Conservation (phyloP, 106 monocot species). For the Ottelia alismoides region DNA sequence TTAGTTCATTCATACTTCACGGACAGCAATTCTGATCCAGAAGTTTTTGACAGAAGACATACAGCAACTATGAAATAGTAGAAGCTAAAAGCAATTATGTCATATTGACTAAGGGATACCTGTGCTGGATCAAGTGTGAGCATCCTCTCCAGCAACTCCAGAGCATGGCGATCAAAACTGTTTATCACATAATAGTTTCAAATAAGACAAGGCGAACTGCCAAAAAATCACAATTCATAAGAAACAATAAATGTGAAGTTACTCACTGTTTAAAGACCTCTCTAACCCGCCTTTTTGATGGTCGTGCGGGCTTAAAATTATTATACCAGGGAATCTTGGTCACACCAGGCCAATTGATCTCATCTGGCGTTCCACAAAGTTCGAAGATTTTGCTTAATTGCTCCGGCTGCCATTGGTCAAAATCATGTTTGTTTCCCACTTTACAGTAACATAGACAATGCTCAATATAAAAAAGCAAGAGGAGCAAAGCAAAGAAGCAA, state of each 20-base stretch:
- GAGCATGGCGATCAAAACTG: constrained; percentile 94
- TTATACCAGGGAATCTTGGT: constrained; percentile 87
- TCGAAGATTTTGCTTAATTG: constrained; percentile 90
- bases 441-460: no score
- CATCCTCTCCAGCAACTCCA: constrained; percentile 94
- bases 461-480: no score
- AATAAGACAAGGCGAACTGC: no score
- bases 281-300: constrained; percentile 71
- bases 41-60: neutral
- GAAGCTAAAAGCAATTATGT: neutral
- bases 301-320: constrained; percentile 79
- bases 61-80: neutral
- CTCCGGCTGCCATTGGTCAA: constrained; percentile 85
- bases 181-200: constrained; percentile 6
- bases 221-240: no score
- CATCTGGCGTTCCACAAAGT: constrained; percentile 95
- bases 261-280: constrained; percentile 94
- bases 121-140: constrained; percentile 86
- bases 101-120: constrained; percentile 31
- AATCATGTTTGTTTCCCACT: no score
- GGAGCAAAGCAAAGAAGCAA: no score
- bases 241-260: neutral
- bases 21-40: no score
- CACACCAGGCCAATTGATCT: constrained; percentile 90
- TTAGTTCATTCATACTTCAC: no score